Evolutionary conservation across 306 rosid species (phyloP).

Genomic region (Lablab purpureus): DNA sequence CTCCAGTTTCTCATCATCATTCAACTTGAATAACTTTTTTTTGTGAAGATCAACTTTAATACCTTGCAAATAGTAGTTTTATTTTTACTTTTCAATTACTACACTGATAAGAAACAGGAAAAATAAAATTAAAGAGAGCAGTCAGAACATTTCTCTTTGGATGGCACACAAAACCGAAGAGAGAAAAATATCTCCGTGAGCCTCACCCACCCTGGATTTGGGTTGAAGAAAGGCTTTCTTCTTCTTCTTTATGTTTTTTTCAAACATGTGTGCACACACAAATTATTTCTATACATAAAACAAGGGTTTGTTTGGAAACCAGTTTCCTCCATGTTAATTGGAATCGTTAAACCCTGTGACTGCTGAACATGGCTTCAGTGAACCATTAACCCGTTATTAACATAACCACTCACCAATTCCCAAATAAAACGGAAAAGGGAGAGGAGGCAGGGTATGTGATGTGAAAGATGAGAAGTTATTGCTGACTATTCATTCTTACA

Average conservation of each 20-base stretch:
- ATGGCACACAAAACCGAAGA: no score
- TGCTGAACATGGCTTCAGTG: no score
- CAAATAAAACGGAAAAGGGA: no score
- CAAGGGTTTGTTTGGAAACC: no score
- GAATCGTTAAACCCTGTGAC: no score
- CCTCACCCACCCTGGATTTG: not conserved
- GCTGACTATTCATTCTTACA: not conserved
- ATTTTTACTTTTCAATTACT: not conserved
- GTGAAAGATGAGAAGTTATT: not conserved
- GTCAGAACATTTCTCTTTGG: not conserved
- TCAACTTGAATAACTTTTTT: not conserved
- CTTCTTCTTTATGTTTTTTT: not conserved
- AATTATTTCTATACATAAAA: no score
- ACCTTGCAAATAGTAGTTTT: not conserved
- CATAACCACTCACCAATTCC: no score
- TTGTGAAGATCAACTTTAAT: not conserved
- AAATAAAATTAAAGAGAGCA: no score
- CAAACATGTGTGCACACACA: no score
- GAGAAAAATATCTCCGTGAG: not conserved
- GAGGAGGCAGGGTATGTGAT: no score
- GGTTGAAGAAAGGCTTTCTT: not conserved
- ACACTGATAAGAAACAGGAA: not conserved
- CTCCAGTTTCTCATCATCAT: not conserved
- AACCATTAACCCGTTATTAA: no score
- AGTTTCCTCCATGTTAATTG: no score